Evolutionary conservation across 1,284 basidiomycete genomes (phyloP).

Genomic region (Coniferiporia sulphurascens): DNA sequence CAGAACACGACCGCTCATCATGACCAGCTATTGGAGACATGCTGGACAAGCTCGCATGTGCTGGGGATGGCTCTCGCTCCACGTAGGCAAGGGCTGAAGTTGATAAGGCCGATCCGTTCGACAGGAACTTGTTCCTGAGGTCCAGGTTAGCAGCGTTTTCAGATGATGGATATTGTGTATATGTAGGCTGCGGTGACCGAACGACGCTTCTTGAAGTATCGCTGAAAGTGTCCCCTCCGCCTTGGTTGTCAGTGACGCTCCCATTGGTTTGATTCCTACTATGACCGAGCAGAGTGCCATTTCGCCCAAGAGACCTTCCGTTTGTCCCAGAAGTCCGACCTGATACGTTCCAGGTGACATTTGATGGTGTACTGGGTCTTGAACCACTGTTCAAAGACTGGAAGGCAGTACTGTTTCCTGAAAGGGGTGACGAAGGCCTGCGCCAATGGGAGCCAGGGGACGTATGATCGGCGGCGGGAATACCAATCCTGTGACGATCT

Average conservation of each 20-base stretch:
- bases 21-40: background rate
- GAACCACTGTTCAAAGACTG: slow-evolving; percentile 57
- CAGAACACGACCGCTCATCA: slow-evolving; percentile 2
- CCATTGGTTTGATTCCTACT: slow-evolving; percentile 50
- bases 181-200: slow-evolving; percentile 4
- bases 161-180: slow-evolving; percentile 31
- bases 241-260: slow-evolving; percentile 23
- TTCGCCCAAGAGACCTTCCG: slow-evolving; percentile 24
- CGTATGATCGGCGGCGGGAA: slow-evolving; percentile 37
- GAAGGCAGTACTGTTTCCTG: slow-evolving; percentile 42
- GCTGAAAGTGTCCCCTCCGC: background rate
- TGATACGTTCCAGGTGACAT: slow-evolving; percentile 50
- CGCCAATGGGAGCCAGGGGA: slow-evolving; percentile 51
- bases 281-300: slow-evolving; percentile 38
- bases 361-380: slow-evolving; percentile 68
- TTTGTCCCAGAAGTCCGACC: slow-evolving; percentile 6
- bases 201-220: background rate
- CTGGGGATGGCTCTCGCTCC: slow-evolving; percentile 11
- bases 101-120: slow-evolving; percentile 15
- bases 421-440: slow-evolving; percentile 62
- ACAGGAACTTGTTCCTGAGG: slow-evolving; percentile 42
- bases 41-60: background rate
- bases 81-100: slow-evolving; percentile 15
- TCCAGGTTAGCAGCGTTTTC: slow-evolving; percentile 47
- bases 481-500: slow-evolving; percentile 11